Evolutionary conservation across 495 filamentous ascomycete species (phyloP).

Genomic region (Aspergillus wentii): DNA sequence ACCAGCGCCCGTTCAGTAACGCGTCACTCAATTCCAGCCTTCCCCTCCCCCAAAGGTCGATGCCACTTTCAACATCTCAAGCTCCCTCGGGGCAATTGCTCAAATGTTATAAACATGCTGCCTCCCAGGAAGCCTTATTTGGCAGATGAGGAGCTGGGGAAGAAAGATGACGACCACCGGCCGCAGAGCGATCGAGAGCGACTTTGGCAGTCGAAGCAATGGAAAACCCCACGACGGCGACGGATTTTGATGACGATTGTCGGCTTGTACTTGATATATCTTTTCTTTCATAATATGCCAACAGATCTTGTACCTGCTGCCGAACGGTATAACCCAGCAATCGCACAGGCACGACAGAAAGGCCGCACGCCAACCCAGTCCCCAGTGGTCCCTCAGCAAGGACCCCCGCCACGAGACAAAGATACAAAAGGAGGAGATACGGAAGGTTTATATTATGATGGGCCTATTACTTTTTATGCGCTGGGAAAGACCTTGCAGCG

Average conservation of each 20-base stretch:
- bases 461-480: slow-evolving; percentile 50
- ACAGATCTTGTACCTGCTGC: slow-evolving; percentile 30
- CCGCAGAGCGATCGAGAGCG: slow-evolving; percentile 18
- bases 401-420: slow-evolving; percentile 16
- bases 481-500: slow-evolving; percentile 46
- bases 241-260: slow-evolving; percentile 38
- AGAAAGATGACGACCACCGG: slow-evolving; percentile 62
- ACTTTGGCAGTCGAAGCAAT: slow-evolving; percentile 22
- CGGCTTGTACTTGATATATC: slow-evolving; percentile 37
- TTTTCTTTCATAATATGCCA: slow-evolving; percentile 54
- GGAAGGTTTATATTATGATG: slow-evolving; percentile 45
- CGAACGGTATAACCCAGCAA: slow-evolving; percentile 22
- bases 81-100: slow-evolving; percentile 15
- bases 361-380: slow-evolving; percentile 6
- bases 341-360: slow-evolving; percentile 19
- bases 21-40: background rate
- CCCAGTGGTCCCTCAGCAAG: slow-evolving; percentile 5
- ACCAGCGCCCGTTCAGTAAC: background rate
- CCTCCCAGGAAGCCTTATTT: slow-evolving; percentile 40
- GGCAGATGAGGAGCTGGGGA: slow-evolving; percentile 64
- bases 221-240: slow-evolving; percentile 36
- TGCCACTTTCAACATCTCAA: slow-evolving; percentile 4
- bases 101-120: slow-evolving; percentile 29
- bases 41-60: slow-evolving; percentile 4
- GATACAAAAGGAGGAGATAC: slow-evolving; percentile 11